Evolutionary conservation across 345 rosid species (phyloP).

Genomic region (Eucalyptus pauciflora): DNA sequence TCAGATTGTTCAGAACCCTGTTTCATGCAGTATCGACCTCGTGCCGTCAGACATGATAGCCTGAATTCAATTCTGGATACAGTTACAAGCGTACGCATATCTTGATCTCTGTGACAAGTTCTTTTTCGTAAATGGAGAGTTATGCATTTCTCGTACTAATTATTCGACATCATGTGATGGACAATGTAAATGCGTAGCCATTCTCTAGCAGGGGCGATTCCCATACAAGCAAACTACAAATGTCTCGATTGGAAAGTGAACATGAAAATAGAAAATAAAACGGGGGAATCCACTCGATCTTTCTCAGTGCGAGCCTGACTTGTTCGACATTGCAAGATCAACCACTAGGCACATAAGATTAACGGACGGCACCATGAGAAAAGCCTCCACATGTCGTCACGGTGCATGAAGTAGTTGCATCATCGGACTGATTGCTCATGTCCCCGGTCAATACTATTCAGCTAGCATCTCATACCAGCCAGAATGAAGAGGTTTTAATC

Average conservation of each 20-base stretch:
- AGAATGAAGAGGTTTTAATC: not conserved
- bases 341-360: not conserved
- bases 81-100: not conserved
- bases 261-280: not conserved
- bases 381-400: not conserved
- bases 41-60: too few species aligned
- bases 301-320: not conserved
- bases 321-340: not conserved
- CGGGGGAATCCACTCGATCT: not conserved
- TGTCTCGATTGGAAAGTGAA: not conserved
- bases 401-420: not conserved
- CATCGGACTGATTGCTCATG: not conserved
- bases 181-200: not conserved
- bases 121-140: not conserved
- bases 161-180: not conserved
- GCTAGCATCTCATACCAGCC: not conserved
- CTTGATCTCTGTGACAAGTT: not conserved
- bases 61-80: not conserved
- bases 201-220: not conserved
- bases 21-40: not conserved
- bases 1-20: not conserved
- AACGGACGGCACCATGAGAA: not conserved
- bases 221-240: not conserved
- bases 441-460: not conserved
- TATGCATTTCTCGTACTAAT: not conserved